These are phyloP conservation scores for Alternaria triticimaculans DNA, from an alignment of 2,329 filamentous ascomycete species.

Conservation along the genomic window DNA sequence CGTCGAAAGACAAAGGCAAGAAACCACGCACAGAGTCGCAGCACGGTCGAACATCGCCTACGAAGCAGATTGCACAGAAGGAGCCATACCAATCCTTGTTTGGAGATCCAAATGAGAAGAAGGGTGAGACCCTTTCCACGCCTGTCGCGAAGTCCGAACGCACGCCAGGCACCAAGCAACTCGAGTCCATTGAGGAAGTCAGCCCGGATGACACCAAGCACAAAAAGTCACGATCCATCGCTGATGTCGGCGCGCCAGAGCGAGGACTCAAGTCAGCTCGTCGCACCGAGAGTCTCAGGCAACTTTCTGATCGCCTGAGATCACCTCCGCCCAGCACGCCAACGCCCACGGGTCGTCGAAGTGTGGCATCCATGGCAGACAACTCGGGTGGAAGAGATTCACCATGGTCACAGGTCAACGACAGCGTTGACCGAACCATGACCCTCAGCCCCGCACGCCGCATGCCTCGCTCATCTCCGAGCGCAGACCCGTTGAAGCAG, in stretches of 20 bases:
- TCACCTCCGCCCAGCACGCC: conserved; percentile 42
- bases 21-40: conserved; percentile 6
- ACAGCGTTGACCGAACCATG: conserved; percentile 52
- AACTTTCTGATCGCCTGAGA: conserved; percentile 46
- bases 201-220: conserved; percentile 51
- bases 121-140: conserved; percentile 23
- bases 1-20: conserved; percentile 19
- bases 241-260: conserved; percentile 53
- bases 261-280: conserved; percentile 51
- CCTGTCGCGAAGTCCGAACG: conserved; percentile 33
- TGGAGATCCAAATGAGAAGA: conserved; percentile 41
- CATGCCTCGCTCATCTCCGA: conserved; percentile 45
- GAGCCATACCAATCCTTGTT: conserved; percentile 44
- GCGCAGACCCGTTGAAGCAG: conserved; percentile 45
- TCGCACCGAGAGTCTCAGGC: conserved; percentile 35
- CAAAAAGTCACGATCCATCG: conserved; percentile 53
- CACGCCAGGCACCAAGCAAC: conserved; percentile 42
- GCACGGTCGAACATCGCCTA: conserved; percentile 18
- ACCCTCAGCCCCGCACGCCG: conserved; percentile 45
- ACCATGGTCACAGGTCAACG: conserved; percentile 55
- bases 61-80: conserved; percentile 16
- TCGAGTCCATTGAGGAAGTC: conserved; percentile 62
- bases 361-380: conserved; percentile 36
- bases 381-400: conserved; percentile 26
- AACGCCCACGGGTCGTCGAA: conserved; percentile 35